Evolutionary conservation across 345 rosid species (phyloP), one percentile per base, ranked within the genome.

Genomic region (Bretschneidera sinensis): DNA sequence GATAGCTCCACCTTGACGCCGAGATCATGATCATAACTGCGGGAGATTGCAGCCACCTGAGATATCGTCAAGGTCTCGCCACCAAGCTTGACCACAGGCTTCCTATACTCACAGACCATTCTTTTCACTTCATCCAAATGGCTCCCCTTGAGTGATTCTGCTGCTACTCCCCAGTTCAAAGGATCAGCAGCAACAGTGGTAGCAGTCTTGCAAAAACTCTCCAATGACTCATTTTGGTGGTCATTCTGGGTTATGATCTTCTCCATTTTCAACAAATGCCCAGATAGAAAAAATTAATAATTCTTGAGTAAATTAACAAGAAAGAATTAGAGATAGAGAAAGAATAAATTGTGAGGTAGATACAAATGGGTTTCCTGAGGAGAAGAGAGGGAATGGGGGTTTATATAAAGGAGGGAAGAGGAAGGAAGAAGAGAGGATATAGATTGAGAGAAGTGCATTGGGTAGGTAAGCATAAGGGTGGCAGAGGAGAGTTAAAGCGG

Each of bases 61-160:
- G 87, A 82, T 17, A 92, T 78, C 20, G 95, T 92, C 78, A 89
- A 47, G 28, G 77, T 86, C 77, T 89, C 83, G 0, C 97, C 98
- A 0, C 96, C 96, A 10, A 92, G 74, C 66, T 56, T 67, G 62
- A 92, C 96, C 59, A 65, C 56, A 0, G 81, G 81, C 69, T 78
- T 78, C 71, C 88, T 72, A 53, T 67, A 86, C 69, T 92, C 91
- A 5, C 61, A 76, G 59, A 92, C 91, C 97, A 89, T 89, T 15
- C 78, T 64, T 59, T 75, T 83, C 68, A 92, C 98, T 66, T 92
- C 92, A 19, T 89, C 95, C 55, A 92, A 77, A 68, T 92, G 95
- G 53, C 95, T 87, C 33, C 92, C 96, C 43, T 69, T 74, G 63
- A 92, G 60, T 3, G 79, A 58, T 56, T 86, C 87, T 0, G 98